These are phyloP conservation scores for Chalciporus piperatoides DNA, from an alignment of 1,284 basidiomycete species.

Conservation along the genomic window DNA sequence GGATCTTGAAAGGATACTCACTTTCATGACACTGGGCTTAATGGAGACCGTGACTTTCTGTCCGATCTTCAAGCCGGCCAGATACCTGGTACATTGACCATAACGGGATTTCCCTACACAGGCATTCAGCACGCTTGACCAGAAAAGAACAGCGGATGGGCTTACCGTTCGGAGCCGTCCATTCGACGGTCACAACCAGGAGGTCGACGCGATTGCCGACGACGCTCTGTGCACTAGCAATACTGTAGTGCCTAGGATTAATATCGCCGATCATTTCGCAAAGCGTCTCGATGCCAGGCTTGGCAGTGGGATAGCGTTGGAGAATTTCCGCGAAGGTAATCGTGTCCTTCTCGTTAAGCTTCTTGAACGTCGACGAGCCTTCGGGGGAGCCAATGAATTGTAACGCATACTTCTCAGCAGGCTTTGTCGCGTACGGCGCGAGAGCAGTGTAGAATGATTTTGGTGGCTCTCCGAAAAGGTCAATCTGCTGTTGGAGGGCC, in stretches of 20 bases:
- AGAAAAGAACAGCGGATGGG: constrained; percentile 9
- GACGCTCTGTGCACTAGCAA: constrained; percentile 91
- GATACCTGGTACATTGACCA: constrained; percentile 97
- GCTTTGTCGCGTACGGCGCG: constrained; percentile 69
- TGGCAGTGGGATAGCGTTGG: constrained; percentile 75
- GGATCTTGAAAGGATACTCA: constrained; percentile 30
- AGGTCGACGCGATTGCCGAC: constrained; percentile 95
- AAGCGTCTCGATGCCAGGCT: constrained; percentile 77
- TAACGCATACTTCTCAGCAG: constrained; percentile 78
- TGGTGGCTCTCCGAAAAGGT: constrained; percentile 93
- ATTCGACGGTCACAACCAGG: constrained; percentile 95
- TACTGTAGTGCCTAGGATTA: constrained; percentile 98
- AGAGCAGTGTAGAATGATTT: constrained; percentile 95
- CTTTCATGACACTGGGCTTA: constrained; percentile 99
- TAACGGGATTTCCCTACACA: constrained; percentile 68
- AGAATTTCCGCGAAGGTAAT: constrained; percentile 92
- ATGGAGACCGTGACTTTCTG: constrained; percentile 96
- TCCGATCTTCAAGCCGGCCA: constrained; percentile 78
- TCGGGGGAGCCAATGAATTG: constrained; percentile 94
- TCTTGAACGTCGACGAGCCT: constrained; percentile 91
- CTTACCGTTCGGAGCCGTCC: constrained; percentile 82
- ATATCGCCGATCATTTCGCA: constrained; percentile 90
- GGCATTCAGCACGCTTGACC: constrained; percentile 6
- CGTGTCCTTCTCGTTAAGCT: constrained; percentile 91
- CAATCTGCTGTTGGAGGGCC: constrained; percentile 93